Percentiles rank a stretch among this genome's conserved stretches.
phyloP scores from a whole-genome alignment of 345 rosid species.

The Raphanus raphanistrum region DNA sequence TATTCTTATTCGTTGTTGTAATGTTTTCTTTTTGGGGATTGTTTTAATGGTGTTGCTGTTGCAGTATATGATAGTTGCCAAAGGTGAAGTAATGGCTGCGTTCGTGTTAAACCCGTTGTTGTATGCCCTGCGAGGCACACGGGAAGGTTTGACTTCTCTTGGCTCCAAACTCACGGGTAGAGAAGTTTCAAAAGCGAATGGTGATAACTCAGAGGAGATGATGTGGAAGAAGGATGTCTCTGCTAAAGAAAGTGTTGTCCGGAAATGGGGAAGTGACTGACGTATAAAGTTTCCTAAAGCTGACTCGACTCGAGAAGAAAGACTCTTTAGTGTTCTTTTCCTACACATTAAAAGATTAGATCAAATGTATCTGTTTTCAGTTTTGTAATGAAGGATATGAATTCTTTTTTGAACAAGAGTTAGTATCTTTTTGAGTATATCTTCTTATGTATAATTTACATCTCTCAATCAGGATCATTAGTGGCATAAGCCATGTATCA shows the following conservation, averaged over 20 bases:
- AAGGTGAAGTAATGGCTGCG: conserved; percentile 72
- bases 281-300: neutral
- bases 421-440: neutral
- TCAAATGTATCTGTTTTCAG: neutral
- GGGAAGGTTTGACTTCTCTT: conserved; percentile 53
- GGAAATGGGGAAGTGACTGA: conserved; percentile 72
- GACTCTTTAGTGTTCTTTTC: neutral
- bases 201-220: conserved; percentile 34
- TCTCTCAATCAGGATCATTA: neutral
- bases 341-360: neutral
- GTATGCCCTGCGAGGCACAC: conserved; percentile 65
- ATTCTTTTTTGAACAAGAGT: conserved; percentile 12
- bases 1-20: too few species aligned
- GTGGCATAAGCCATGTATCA: neutral
- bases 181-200: conserved; percentile 26
- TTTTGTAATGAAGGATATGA: conserved; percentile 11
- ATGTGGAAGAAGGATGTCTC: conserved; percentile 49
- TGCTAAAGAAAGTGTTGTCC: conserved; percentile 74
- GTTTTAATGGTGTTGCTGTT: conserved; percentile 26
- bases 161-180: conserved; percentile 51
- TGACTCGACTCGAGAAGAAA: neutral
- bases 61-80: conserved; percentile 73
- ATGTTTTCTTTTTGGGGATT: neutral
- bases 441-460: neutral
- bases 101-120: conserved; percentile 70